Base-by-base conservation (phyloP, 805 yeast genomes). In the Sugiyamaella marilandica region DNA sequence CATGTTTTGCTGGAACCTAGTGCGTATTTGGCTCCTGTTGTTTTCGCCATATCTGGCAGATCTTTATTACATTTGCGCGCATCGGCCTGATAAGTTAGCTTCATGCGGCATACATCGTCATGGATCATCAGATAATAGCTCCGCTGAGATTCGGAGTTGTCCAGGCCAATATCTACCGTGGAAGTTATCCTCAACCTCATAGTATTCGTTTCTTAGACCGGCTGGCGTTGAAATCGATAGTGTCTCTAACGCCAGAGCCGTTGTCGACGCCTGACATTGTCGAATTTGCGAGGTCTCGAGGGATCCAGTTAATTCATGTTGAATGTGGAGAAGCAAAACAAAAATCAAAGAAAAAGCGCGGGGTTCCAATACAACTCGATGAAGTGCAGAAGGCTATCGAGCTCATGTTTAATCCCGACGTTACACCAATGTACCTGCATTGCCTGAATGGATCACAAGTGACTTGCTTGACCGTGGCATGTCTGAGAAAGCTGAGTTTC, bases 371-470 rank as follows among this genome's bases (percentile, higher is more conserved):
- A 36, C 87, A 85, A 19, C 80, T 81, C 59, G 76, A 79, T 11
- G 78, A 81, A 1, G 85, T 85, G 0, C 66, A 77, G 0, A 71
- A 75, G 47, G 84, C 85, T 0, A 67, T 92, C n/a, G 80, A 61
- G 52, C 70, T 80, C 37, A 71, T 90, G 54, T 72, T 85, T 11
- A 81, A 85, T 62, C 71, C 74, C 21, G 76, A 77, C 16, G 71
- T 75, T 57, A 79, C 83, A 10, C 96, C 97, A 0, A 72, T 85
- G 1, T 91, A 86, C 65, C 66, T 92, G 4, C 97, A 92, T 68
- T 92, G 98, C 67, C 71, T 83, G 24, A 91, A 89, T 64, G 98
- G 97, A 0, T 90, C 95, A 9, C 90, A 88, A 58, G 85, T 87
- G 1, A 87, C 96, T 0, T 81, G 92, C 21, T 72, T 94, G 45